Conservation (phyloP, 495 filamentous ascomycete genomes). For the Cercophora sp. region DNA sequence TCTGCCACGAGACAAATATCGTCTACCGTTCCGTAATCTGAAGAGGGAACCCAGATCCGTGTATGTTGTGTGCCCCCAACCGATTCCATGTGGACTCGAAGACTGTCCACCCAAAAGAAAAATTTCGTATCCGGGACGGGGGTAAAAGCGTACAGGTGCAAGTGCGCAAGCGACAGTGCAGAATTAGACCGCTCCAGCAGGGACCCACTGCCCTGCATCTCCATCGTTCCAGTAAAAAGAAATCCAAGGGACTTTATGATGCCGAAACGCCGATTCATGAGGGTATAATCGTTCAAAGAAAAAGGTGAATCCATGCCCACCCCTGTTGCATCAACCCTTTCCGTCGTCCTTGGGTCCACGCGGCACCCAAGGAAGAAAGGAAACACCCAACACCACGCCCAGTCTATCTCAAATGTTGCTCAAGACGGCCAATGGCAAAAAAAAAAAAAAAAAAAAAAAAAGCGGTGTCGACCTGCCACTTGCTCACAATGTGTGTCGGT, state of each 20-base stretch:
- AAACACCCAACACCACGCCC: no score
- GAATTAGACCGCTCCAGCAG: conserved; percentile 11
- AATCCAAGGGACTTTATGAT: conserved; percentile 9
- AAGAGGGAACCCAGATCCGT: conserved; percentile 8
- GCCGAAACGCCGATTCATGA: conserved; percentile 25
- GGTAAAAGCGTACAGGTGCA: conserved; percentile 1
- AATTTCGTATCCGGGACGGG: conserved; percentile 10
- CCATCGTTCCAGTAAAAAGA: background rate
- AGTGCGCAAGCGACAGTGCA: conserved; percentile 22
- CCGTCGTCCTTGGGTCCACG: no score
- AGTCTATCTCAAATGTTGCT: no score
- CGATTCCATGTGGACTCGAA: conserved; percentile 1
- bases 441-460: no score
- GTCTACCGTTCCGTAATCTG: conserved; percentile 13
- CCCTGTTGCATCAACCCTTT: background rate
- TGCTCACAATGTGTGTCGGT: no score
- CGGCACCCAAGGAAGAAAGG: no score
- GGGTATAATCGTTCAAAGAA: conserved; percentile 22
- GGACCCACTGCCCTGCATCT: background rate
- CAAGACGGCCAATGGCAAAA: no score
- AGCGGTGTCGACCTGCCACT: no score
- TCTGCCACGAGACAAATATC: background rate
- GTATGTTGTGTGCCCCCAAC: conserved; percentile 18
- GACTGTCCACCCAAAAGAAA: background rate
- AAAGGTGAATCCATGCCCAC: no score